phyloP scores from a whole-genome alignment of 306 rosid genomes.

The Elaeagnus macrophylla region DNA sequence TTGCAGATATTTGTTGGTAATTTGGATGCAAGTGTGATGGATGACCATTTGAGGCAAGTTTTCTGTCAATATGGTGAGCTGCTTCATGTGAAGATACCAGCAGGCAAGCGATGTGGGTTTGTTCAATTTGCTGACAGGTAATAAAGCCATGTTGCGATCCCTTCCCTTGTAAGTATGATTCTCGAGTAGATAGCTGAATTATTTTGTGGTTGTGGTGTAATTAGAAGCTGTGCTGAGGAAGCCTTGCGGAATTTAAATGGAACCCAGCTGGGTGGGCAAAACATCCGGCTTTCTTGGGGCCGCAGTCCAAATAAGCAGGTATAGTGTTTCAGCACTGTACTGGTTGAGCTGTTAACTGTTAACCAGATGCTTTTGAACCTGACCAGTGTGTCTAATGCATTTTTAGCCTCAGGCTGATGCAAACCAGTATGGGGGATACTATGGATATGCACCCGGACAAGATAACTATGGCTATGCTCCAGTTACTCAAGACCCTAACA shows the following conservation, averaged over 20 bases:
- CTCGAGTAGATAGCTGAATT: background rate
- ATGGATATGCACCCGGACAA: conserved; percentile 72
- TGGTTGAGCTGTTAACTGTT: background rate
- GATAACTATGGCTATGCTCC: conserved; percentile 78
- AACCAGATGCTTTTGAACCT: background rate
- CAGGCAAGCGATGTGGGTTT: conserved; percentile 95
- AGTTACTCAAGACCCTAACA: conserved; percentile 71
- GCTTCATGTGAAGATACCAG: conserved; percentile 87
- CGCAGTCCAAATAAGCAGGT: conserved; percentile 99
- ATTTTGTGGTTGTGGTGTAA: conserved; percentile 8
- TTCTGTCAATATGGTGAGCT: conserved; percentile 76
- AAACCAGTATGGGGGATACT: conserved; percentile 67
- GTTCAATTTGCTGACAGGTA: conserved; percentile 91
- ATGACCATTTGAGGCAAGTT: conserved; percentile 85
- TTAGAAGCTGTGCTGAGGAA: conserved; percentile 87
- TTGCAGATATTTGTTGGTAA: conserved; percentile 94
- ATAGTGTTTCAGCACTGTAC: background rate
- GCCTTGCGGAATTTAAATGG: conserved; percentile 62
- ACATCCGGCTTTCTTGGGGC: conserved; percentile 93
- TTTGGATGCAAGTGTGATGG: conserved; percentile 74
- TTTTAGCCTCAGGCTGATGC: conserved; percentile 56
- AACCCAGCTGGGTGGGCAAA: conserved; percentile 71
- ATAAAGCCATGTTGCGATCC: background rate
- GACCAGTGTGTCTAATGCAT: background rate
- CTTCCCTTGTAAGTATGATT: background rate